Percentiles rank a stretch among this genome's conserved stretches.
These are phyloP conservation scores for Triticum dicoccoides DNA, from an alignment of 176 grass and related monocot genomes.

Conservation along the genomic window DNA sequence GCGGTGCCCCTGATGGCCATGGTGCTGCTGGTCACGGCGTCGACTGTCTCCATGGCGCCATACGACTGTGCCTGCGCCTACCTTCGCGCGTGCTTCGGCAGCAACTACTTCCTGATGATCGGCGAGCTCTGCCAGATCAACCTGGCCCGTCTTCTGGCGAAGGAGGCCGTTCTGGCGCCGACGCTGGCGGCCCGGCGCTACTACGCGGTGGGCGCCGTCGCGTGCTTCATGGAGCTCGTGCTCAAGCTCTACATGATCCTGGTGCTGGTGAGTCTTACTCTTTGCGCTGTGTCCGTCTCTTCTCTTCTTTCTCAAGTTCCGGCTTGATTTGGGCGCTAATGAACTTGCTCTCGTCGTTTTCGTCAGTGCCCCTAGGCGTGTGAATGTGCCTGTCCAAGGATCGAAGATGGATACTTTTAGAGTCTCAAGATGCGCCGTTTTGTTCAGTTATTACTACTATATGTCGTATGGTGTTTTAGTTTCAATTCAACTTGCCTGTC, in stretches of 20 bases:
- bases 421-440: too few species aligned
- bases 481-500: neutral
- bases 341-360: neutral
- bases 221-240: neutral
- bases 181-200: neutral
- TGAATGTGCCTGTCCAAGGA: neutral
- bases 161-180: neutral
- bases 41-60: neutral
- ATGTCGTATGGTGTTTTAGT: neutral
- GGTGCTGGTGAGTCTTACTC: neutral
- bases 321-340: too few species aligned
- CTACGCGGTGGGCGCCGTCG: neutral
- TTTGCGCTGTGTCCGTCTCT: too few species aligned
- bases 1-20: neutral
- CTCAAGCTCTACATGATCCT: neutral
- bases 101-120: neutral
- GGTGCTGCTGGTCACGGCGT: neutral
- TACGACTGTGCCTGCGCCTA: neutral
- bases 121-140: neutral
- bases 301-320: neutral
- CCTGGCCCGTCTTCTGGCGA: neutral
- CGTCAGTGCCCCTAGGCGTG: neutral
- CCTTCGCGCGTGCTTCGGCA: too few species aligned
- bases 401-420: neutral
- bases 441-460: too few species aligned